Conservation (phyloP, 805 yeast genomes). For the Wickerhamomyces queroliae region DNA sequence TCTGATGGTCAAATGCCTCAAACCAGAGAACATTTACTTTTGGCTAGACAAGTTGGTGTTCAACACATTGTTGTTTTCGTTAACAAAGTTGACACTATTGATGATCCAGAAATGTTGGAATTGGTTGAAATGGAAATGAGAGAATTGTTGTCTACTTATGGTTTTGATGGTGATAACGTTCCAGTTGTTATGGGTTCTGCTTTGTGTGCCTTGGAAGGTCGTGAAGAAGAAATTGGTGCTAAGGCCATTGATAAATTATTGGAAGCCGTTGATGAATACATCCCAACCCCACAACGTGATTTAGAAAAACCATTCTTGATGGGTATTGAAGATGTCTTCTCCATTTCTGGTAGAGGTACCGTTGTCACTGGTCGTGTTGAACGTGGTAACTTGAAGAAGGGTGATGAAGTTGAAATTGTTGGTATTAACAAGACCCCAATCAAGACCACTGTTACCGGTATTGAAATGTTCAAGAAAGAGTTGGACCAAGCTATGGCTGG, state of each 20-base stretch:
- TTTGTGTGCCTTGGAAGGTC: conserved; percentile 88
- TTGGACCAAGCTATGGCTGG: conserved; percentile 97
- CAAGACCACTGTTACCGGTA: conserved; percentile 95
- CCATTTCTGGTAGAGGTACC: conserved; percentile 99
- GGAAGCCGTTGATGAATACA: conserved; percentile 88
- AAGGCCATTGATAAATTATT: conserved; percentile 78
- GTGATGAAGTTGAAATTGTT: conserved; percentile 97
- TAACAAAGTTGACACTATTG: conserved; percentile 96
- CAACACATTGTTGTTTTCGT: conserved; percentile 96
- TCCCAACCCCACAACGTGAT: conserved; percentile 96
- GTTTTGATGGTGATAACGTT: conserved; percentile 96
- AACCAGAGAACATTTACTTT: conserved; percentile 96
- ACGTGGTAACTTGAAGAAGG: conserved; percentile 96
- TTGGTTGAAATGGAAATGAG: conserved; percentile 99
- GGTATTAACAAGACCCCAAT: conserved; percentile 83
- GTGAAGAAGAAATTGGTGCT: conserved; percentile 86
- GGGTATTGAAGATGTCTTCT: conserved; percentile 97
- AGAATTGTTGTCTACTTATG: conserved; percentile 84
- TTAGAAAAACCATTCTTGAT: conserved; percentile 92
- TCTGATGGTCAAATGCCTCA: conserved; percentile 99
- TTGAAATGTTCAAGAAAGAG: conserved; percentile 99
- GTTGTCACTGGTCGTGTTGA: conserved; percentile 99
- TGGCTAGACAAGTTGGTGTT: conserved; percentile 99
- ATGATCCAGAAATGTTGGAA: conserved; percentile 98
- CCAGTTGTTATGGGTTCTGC: conserved; percentile 99